These are phyloP conservation scores for Botrytis porri DNA, from an alignment of 2,329 filamentous ascomycete species.

Conservation along the genomic window DNA sequence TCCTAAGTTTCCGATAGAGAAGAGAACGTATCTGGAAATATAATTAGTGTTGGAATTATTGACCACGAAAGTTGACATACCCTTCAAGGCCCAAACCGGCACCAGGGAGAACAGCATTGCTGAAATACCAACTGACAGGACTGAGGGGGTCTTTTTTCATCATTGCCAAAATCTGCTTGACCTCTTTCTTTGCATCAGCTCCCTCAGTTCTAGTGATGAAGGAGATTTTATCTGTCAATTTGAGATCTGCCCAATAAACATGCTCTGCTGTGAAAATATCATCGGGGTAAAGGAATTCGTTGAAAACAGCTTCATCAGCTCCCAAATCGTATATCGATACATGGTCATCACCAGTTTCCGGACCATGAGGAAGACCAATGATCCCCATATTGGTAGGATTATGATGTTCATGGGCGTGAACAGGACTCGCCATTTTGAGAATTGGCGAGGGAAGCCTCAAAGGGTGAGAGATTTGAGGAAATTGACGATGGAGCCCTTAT, in stretches of 20 bases:
- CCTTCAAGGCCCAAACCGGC: conserved; percentile 89
- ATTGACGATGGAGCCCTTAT: conserved; percentile 1
- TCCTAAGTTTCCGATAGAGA: conserved; percentile 91
- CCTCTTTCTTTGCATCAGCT: conserved; percentile 66
- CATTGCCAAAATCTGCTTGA: conserved; percentile 68
- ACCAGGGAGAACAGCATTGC: conserved; percentile 87
- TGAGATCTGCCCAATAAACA: conserved; percentile 90
- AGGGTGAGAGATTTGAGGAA: background rate
- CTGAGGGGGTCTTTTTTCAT: conserved; percentile 82
- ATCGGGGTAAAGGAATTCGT: conserved; percentile 78
- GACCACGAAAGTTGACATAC: conserved; percentile 39
- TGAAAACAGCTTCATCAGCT: conserved; percentile 62
- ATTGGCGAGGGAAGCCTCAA: background rate
- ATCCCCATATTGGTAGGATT: conserved; percentile 33
- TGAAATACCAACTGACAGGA: conserved; percentile 81
- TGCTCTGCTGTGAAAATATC: conserved; percentile 82
- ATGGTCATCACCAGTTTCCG: conserved; percentile 37
- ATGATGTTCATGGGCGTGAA: conserved; percentile 33
- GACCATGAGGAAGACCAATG: conserved; percentile 35
- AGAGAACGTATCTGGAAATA: conserved; percentile 75
- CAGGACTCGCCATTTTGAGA: conserved; percentile 27
- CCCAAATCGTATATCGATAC: conserved; percentile 26
- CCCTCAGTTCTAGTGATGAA: conserved; percentile 76
- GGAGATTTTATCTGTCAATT: conserved; percentile 62
- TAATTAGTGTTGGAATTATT: conserved; percentile 17